These are phyloP conservation scores for Mallotus japonicus DNA, from an alignment of 441 rosid genomes.

Conservation along the genomic window DNA sequence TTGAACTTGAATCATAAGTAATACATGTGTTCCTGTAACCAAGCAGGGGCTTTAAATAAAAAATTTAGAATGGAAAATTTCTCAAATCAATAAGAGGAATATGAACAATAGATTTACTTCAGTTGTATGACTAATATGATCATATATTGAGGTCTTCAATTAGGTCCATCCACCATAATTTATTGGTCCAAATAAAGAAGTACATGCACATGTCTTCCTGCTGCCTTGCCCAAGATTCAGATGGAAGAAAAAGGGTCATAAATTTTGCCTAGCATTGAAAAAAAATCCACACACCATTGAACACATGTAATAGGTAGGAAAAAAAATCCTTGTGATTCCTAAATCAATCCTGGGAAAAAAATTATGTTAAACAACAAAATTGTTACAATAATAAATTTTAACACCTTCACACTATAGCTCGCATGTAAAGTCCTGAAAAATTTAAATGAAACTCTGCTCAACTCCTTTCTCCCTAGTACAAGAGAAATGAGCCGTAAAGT, in stretches of 20 bases:
- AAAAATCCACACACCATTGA: background rate
- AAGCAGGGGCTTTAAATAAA: conserved; percentile 24
- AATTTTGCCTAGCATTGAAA: background rate
- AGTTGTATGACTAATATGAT: conserved; percentile 4
- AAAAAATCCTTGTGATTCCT: background rate
- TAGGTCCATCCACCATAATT: background rate
- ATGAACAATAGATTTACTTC: background rate
- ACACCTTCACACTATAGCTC: background rate
- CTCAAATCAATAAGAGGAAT: background rate
- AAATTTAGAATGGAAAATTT: conserved; percentile 15
- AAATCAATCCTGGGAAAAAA: background rate
- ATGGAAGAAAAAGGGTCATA: background rate
- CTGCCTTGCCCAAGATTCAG: background rate
- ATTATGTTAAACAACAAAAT: background rate
- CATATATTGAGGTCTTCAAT: background rate
- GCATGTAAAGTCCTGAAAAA: background rate
- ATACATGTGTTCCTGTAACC: conserved; percentile 75
- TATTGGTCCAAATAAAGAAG: background rate
- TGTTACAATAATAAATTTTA: background rate
- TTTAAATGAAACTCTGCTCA: background rate
- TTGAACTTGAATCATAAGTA: no score
- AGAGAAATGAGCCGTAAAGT: background rate
- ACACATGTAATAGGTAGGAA: background rate
- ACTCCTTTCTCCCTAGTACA: background rate
- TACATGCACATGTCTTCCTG: background rate